A percentile compares a stretch with the other conserved stretches of the same genome.
Evolutionary conservation across 345 rosid species (phyloP).

Genomic region (Gossypium raimondii): DNA sequence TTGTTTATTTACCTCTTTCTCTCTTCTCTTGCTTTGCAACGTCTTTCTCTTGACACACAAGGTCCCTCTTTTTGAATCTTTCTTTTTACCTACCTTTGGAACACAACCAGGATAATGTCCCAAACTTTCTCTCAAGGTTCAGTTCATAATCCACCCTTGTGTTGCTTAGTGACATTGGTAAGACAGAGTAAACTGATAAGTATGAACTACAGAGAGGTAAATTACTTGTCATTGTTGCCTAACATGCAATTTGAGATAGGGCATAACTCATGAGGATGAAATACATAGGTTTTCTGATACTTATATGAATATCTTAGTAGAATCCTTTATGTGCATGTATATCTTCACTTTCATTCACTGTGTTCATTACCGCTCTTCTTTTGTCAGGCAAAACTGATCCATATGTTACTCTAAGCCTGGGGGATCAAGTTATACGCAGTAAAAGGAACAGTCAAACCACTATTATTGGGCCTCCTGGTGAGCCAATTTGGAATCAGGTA

Average conservation of each 20-base stretch:
- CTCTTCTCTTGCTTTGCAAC: not conserved
- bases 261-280: not conserved
- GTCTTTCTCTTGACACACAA: not conserved
- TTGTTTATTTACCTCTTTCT: not conserved
- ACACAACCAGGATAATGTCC: not conserved
- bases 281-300: not conserved
- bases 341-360: not conserved
- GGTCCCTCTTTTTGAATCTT: not conserved
- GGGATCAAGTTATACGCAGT: constrained; percentile 84
- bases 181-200: not conserved
- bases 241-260: not conserved
- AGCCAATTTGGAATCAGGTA: constrained; percentile 99
- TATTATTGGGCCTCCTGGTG: constrained; percentile 85
- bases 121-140: not conserved
- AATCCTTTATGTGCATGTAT: constrained; percentile 9
- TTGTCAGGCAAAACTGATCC: constrained; percentile 92
- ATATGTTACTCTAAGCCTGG: constrained; percentile 75
- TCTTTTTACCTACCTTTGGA: not conserved
- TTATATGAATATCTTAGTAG: not conserved
- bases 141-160: not conserved
- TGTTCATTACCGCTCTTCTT: constrained; percentile 12
- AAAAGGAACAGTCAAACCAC: constrained; percentile 98
- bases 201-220: not conserved
- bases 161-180: not conserved
- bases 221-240: not conserved